phyloP scores from a whole-genome alignment of 2,329 filamentous ascomycete species.

The Venturiaceae sp. region DNA sequence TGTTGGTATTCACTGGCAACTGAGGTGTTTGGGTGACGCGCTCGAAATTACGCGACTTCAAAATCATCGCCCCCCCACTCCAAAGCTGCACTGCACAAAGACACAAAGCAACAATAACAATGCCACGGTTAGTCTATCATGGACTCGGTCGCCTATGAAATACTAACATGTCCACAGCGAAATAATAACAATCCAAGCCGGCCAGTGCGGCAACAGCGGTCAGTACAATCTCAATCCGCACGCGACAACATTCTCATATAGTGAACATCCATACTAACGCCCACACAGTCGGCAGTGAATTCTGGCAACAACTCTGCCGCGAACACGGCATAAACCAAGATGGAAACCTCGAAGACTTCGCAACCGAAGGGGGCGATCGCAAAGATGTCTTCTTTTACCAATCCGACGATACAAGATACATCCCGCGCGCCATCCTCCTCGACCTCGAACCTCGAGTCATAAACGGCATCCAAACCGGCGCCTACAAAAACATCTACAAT shows the following conservation, averaged over 20 bases:
- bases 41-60: neutral
- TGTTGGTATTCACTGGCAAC: neutral
- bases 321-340: constrained; percentile 98
- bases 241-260: constrained; percentile 12
- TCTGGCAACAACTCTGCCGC: constrained; percentile 97
- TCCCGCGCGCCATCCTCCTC: constrained; percentile 88
- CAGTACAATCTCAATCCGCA: constrained; percentile 33
- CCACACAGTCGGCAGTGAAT: constrained; percentile 76
- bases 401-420: constrained; percentile 97
- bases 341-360: constrained; percentile 94
- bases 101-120: neutral
- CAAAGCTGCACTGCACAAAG: neutral
- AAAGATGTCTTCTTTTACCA: constrained; percentile 99
- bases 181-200: constrained; percentile 98
- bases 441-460: constrained; percentile 92
- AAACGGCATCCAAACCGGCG: constrained; percentile 81
- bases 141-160: neutral
- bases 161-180: constrained; percentile 49
- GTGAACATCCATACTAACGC: neutral
- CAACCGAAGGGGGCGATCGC: constrained; percentile 91
- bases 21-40: neutral
- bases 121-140: constrained; percentile 6
- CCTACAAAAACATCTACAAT: constrained; percentile 98
- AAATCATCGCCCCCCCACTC: neutral
- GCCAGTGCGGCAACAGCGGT: constrained; percentile 99